A percentile compares a stretch with the other conserved stretches of the same genome.
Conservation (phyloP, 2,329 filamentous ascomycete genomes). For the Didymosphaeria variabile region DNA sequence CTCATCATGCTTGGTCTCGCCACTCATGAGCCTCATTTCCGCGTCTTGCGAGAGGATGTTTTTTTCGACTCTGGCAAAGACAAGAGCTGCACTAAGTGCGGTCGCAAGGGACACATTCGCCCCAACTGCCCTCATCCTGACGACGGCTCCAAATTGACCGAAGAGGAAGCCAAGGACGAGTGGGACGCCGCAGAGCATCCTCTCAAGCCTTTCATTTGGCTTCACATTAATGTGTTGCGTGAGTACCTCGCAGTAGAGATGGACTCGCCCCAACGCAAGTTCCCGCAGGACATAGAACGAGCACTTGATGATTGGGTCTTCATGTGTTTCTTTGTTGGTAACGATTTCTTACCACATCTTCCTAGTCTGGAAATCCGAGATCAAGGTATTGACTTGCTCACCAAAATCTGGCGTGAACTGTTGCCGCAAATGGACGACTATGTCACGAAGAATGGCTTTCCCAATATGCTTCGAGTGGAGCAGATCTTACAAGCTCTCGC, state of each 20-base stretch:
- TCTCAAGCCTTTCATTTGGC: conserved; percentile 96
- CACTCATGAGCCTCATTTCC: conserved; percentile 97
- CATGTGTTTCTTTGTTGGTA: conserved; percentile 98
- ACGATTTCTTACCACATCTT: conserved; percentile 96
- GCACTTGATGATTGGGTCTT: conserved; percentile 98
- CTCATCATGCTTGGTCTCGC: conserved; percentile 97
- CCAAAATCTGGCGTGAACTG: conserved; percentile 96
- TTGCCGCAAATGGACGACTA: conserved; percentile 92
- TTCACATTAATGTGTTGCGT: conserved; percentile 88
- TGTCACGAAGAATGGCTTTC: conserved; percentile 91
- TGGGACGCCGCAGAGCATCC: conserved; percentile 49
- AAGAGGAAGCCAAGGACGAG: conserved; percentile 73
- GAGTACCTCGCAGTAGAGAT: conserved; percentile 95
- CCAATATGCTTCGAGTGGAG: conserved; percentile 87
- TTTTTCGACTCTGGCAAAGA: conserved; percentile 89
- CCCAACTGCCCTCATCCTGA: conserved; percentile 71
- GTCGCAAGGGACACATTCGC: conserved; percentile 90
- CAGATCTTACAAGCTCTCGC: conserved; percentile 87
- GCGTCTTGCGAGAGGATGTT: conserved; percentile 94
- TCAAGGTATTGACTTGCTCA: conserved; percentile 94
- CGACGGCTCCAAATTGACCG: conserved; percentile 73
- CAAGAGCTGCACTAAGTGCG: conserved; percentile 87
- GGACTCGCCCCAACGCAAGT: conserved; percentile 80
- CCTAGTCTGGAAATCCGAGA: conserved; percentile 98
- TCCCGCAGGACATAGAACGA: conserved; percentile 91